A percentile compares a stretch with the other conserved stretches of the same genome.
phyloP scores from a whole-genome alignment of 192 early-diverging fungal species.

The Kickxella alabastrina region DNA sequence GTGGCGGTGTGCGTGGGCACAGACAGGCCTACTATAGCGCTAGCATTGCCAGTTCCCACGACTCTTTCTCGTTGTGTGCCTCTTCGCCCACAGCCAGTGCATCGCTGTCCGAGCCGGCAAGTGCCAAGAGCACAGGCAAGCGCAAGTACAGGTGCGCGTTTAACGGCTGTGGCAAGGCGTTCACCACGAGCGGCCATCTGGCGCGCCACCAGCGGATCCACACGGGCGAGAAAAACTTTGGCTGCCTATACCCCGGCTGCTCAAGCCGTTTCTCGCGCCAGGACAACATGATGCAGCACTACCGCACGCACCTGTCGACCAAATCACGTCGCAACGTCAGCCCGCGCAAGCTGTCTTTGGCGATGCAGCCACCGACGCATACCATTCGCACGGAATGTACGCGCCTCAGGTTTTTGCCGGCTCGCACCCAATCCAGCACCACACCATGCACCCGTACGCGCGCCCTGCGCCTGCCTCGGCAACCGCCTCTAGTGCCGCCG shows the following conservation, averaged over 20 bases:
- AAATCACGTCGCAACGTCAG: conserved; percentile 54
- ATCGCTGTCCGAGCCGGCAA: conserved; percentile 6
- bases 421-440: conserved; percentile 36
- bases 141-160: conserved; percentile 69
- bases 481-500: not conserved
- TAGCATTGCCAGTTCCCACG: conserved; percentile 1
- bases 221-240: conserved; percentile 77
- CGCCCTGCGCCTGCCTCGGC: conserved; percentile 6
- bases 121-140: conserved; percentile 47
- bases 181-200: conserved; percentile 83
- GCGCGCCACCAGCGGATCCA: conserved; percentile 79
- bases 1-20: conserved; percentile 1
- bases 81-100: not conserved
- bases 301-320: conserved; percentile 71
- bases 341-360: conserved; percentile 32
- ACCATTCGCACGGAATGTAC: conserved; percentile 29
- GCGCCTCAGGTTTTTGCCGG: conserved; percentile 28
- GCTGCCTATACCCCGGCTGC: conserved; percentile 66
- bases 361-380: conserved; percentile 20
- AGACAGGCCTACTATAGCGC: not conserved
- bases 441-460: conserved; percentile 28
- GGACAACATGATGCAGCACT: conserved; percentile 88
- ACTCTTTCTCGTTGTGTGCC: not conserved
- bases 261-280: conserved; percentile 71
- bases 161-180: conserved; percentile 67